phyloP scores from a whole-genome alignment of 2,329 filamentous ascomycete species.

The Basipetospora chlamydospora region DNA sequence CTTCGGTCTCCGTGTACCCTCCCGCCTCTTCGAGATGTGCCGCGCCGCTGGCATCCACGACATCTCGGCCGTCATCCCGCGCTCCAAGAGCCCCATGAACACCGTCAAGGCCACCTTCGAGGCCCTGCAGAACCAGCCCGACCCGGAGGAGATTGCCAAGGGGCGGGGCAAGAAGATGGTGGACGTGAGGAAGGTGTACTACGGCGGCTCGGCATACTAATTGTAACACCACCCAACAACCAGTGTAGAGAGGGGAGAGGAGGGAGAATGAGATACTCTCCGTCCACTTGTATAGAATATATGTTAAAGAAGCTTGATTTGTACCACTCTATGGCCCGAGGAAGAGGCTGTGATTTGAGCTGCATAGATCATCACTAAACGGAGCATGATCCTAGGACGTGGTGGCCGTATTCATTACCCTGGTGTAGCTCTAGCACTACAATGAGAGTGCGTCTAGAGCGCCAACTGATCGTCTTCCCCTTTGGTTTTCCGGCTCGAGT shows the following conservation, averaged over 20 bases:
- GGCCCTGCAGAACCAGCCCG: slow-evolving; percentile 66
- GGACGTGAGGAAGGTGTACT: slow-evolving; percentile 94
- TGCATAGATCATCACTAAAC: too few species aligned
- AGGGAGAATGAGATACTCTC: not conserved
- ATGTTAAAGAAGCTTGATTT: not conserved
- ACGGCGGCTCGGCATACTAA: slow-evolving; percentile 60
- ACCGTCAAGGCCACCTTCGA: slow-evolving; percentile 82
- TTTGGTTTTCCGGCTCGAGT: too few species aligned
- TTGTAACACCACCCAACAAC: not conserved
- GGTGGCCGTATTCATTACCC: too few species aligned
- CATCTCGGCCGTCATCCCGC: slow-evolving; percentile 66
- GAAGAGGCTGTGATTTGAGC: too few species aligned
- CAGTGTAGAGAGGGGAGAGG: not conserved
- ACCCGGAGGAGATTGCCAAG: slow-evolving; percentile 80
- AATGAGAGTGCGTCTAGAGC: too few species aligned
- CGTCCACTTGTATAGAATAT: slow-evolving; percentile 1
- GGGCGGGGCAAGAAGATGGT: slow-evolving; percentile 90
- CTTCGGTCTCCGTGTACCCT: slow-evolving; percentile 83
- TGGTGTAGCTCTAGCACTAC: too few species aligned
- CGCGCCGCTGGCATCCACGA: slow-evolving; percentile 77
- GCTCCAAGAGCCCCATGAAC: slow-evolving; percentile 94
- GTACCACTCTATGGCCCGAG: too few species aligned
- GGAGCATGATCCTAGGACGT: too few species aligned
- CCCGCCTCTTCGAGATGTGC: slow-evolving; percentile 89
- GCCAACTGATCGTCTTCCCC: too few species aligned